Base-by-base conservation (phyloP, 495 filamentous ascomycete genomes). In the Trichoderma reesei region DNA sequence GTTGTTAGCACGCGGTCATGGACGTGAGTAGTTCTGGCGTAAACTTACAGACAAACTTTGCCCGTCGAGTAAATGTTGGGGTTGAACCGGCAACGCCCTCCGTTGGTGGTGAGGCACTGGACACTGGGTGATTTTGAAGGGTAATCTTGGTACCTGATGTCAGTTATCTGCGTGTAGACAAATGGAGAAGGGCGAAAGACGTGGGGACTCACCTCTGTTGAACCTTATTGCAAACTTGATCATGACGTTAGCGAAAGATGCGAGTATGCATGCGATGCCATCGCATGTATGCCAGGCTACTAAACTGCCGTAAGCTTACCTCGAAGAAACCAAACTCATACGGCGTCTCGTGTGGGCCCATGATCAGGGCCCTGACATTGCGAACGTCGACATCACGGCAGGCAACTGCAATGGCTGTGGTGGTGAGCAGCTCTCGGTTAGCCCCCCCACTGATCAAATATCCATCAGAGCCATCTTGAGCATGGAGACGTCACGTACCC, bases 241-340 rank as follows among this genome's bases (percentile, higher is more conserved):
- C 38, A 61, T 11, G 14, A 20, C 44, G 59, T 77, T 65, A 79
- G 73, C 65, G 62, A 65, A 42, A 38, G 37, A 51, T 48, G 5
- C 11, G 41, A 14, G 8, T 44, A 14, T 44, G 38, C 2, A 14
- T 44, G 38, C 2, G 31, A 46, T n/a, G 8, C n/a, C n/a, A 26
- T 31, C 3, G 8, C 7, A 31, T 11, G 63, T 36, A 6, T 31
- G 4, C 36, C 6, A 59, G 7, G 63, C 37, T n/a, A 26, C 26
- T 26, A 26, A 26, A 26, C 2, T 3, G 16, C 9, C 5, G 33
- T 36, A 7, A 42, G 37, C 80, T 51, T 59, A 93, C 91, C 84
- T 96, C 90, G 70, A 96, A 98, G 80, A 96, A 97, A 4, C 93
- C 94, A 70, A 96, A 95, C 69, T 97, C 91, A 73, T 98, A 98